phyloP scores from a whole-genome alignment of 1,284 basidiomycete species.

The Trichosporon ovoides region DNA sequence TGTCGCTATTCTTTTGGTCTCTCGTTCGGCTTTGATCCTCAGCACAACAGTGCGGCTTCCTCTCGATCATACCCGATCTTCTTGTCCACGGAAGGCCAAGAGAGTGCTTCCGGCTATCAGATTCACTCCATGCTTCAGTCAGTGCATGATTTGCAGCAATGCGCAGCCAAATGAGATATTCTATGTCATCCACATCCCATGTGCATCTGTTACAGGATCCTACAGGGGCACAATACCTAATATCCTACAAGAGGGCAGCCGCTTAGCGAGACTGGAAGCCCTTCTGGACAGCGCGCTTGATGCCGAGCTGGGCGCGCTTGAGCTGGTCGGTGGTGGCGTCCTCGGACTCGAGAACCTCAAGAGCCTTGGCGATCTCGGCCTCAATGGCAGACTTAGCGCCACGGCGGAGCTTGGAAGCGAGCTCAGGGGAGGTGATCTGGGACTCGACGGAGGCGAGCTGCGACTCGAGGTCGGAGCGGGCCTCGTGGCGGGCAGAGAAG shows the following conservation, averaged over 20 bases:
- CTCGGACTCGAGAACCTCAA: slow-evolving; percentile 95
- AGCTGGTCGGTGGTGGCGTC: slow-evolving; percentile 86
- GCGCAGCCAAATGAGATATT: background rate
- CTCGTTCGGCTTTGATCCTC: too few relatives aligned
- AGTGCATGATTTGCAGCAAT: background rate
- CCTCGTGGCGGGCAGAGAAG: slow-evolving; percentile 91
- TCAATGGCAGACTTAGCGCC: slow-evolving; percentile 89
- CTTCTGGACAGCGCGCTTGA: slow-evolving; percentile 95
- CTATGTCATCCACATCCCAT: slow-evolving; percentile 7
- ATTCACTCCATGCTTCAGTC: background rate
- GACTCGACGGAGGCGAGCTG: slow-evolving; percentile 91
- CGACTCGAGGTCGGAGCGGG: slow-evolving; percentile 91
- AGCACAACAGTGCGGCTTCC: too few relatives aligned
- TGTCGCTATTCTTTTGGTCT: too few relatives aligned
- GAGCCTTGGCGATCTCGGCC: slow-evolving; percentile 87
- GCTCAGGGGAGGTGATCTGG: slow-evolving; percentile 82
- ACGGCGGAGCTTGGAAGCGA: slow-evolving; percentile 94
- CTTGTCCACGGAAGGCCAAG: too few relatives aligned
- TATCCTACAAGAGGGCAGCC: slow-evolving; percentile 5
- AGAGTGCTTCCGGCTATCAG: too few relatives aligned
- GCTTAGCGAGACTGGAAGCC: slow-evolving; percentile 8
- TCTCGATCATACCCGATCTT: too few relatives aligned
- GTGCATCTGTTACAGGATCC: slow-evolving; percentile 6
- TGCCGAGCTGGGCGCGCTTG: slow-evolving; percentile 82
- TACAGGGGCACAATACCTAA: slow-evolving; percentile 6